A percentile compares a stretch with the other conserved stretches of the same genome.
These are phyloP conservation scores for Vickermania spadyakhi DNA, from an alignment of 208 protist species.

Conservation along the genomic window DNA sequence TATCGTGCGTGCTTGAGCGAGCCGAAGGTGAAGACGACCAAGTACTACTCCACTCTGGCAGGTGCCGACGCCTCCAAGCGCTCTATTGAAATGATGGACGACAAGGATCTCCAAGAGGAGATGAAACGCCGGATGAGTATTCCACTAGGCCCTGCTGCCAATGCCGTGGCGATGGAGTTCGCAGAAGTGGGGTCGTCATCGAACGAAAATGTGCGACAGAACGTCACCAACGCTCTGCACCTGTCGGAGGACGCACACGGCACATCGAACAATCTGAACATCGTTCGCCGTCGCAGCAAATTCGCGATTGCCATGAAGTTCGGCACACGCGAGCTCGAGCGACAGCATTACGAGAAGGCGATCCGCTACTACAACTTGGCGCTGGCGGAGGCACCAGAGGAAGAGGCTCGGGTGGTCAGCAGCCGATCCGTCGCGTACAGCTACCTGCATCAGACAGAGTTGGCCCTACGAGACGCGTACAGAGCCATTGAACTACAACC, in stretches of 20 bases:
- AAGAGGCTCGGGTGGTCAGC: slow-evolving; percentile 46
- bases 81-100: background rate
- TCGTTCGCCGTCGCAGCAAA: slow-evolving; percentile 12
- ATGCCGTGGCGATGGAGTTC: background rate
- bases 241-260: background rate
- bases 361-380: slow-evolving; percentile 61
- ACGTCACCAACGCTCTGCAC: background rate
- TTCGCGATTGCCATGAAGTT: slow-evolving; percentile 48
- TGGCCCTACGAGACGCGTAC: slow-evolving; percentile 42
- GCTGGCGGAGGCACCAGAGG: slow-evolving; percentile 41
- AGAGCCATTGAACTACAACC: slow-evolving; percentile 45
- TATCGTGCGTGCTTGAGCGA: slow-evolving; percentile 79
- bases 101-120: slow-evolving; percentile 1
- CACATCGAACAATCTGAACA: slow-evolving; percentile 2
- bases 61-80: slow-evolving; percentile 4
- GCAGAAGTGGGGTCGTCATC: background rate
- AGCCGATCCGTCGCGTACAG: slow-evolving; percentile 67
- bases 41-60: slow-evolving; percentile 31
- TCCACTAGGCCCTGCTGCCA: background rate
- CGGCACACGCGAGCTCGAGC: slow-evolving; percentile 39
- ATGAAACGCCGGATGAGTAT: background rate
- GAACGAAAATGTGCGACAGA: no score
- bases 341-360: slow-evolving; percentile 45
- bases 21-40: slow-evolving; percentile 66
- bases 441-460: slow-evolving; percentile 30